phyloP scores from a whole-genome alignment of 1,284 basidiomycete species.

The Veloboletus limbatus region DNA sequence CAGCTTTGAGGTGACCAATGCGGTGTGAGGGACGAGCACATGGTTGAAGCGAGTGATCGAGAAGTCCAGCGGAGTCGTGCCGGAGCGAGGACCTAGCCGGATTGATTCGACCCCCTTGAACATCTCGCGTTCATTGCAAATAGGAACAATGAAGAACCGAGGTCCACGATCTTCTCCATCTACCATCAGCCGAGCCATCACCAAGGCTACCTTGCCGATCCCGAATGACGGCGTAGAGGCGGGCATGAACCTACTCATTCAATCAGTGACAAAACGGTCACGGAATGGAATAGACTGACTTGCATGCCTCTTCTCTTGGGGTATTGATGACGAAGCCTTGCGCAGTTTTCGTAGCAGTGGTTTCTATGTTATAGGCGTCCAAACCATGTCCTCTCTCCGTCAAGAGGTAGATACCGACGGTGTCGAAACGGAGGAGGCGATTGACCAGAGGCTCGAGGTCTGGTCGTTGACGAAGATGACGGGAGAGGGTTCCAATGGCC shows the following conservation, averaged over 20 bases:
- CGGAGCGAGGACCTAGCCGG: constrained; percentile 21
- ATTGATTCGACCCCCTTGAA: constrained; percentile 35
- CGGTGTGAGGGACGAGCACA: constrained; percentile 20
- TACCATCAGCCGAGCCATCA: constrained; percentile 52
- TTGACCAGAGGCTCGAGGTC: constrained; percentile 47
- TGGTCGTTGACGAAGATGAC: constrained; percentile 45
- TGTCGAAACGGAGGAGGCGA: constrained; percentile 46
- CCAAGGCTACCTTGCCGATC: constrained; percentile 49
- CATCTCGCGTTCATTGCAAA: constrained; percentile 40
- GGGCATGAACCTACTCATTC: constrained; percentile 50
- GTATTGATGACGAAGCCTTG: constrained; percentile 53
- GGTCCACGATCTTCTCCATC: constrained; percentile 47
- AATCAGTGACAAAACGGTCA: not conserved
- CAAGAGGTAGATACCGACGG: constrained; percentile 49
- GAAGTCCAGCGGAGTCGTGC: constrained; percentile 25
- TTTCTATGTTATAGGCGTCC: constrained; percentile 59
- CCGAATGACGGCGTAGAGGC: constrained; percentile 53
- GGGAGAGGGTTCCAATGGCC: constrained; percentile 47
- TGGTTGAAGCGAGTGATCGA: constrained; percentile 24
- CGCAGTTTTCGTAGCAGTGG: constrained; percentile 50
- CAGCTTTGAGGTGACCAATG: constrained; percentile 44
- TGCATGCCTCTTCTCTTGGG: constrained; percentile 52
- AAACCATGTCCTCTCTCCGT: constrained; percentile 58
- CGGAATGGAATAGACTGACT: constrained; percentile 37
- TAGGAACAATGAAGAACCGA: constrained; percentile 48